Conservation (phyloP, 1,284 basidiomycete species). For the Naganishia albida region DNA sequence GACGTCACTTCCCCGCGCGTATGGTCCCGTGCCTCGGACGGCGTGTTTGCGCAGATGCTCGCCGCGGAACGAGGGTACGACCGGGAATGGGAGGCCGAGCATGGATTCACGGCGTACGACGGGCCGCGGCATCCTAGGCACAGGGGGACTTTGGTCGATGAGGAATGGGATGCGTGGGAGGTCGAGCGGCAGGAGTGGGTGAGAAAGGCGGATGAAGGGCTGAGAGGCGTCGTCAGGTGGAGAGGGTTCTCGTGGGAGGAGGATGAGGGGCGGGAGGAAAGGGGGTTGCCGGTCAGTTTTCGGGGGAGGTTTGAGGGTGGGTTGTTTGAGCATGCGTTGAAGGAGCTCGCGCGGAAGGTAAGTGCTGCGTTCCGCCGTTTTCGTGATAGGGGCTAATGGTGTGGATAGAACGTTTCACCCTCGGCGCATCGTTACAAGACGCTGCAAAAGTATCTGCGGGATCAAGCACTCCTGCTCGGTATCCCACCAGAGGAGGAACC, state of each 20-base stretch:
- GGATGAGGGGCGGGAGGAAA: constrained; percentile 44
- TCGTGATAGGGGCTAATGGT: background rate
- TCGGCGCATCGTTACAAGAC: constrained; percentile 58
- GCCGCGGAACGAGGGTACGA: constrained; percentile 60
- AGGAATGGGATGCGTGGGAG: constrained; percentile 38
- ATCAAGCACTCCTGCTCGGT: constrained; percentile 55
- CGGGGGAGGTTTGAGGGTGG: constrained; percentile 64
- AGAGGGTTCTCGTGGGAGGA: constrained; percentile 52
- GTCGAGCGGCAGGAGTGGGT: constrained; percentile 39
- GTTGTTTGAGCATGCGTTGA: constrained; percentile 77
- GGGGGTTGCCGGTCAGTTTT: constrained; percentile 49
- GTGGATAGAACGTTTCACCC: constrained; percentile 56
- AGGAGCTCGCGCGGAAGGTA: constrained; percentile 83
- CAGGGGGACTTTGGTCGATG: constrained; percentile 35
- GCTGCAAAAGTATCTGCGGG: constrained; percentile 57
- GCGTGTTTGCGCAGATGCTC: constrained; percentile 74
- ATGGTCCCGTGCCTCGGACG: constrained; percentile 91
- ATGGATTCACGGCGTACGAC: constrained; percentile 8
- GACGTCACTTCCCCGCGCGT: constrained; percentile 79
- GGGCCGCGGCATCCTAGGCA: constrained; percentile 36
- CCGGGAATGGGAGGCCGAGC: constrained; percentile 29
- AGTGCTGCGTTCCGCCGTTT: constrained; percentile 41
- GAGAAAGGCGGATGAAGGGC: constrained; percentile 34
- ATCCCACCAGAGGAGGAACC: constrained; percentile 14
- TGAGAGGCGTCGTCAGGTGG: constrained; percentile 43